Percentiles rank a stretch among this genome's conserved stretches.
phyloP scores from a whole-genome alignment of 176 grass and related monocot genomes.

The Saccharum spontaneum region DNA sequence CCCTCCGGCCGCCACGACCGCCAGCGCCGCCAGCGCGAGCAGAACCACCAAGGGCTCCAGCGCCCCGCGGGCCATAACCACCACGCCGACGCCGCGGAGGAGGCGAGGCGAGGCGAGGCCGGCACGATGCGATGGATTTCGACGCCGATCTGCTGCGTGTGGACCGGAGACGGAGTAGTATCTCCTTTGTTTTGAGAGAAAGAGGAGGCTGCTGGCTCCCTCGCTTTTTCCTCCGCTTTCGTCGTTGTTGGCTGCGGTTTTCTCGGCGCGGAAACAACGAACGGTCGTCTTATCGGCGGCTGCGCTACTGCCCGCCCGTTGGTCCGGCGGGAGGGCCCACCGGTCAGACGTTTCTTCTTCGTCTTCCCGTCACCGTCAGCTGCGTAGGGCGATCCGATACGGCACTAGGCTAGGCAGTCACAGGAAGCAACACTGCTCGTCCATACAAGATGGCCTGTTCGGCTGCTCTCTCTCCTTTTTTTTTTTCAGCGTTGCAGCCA shows the following conservation, averaged over 20 bases:
- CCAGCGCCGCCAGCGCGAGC: constrained; percentile 40
- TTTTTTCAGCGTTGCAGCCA: no score
- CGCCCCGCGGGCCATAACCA: constrained; percentile 21
- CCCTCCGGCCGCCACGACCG: constrained; percentile 49
- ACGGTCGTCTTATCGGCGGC: not conserved
- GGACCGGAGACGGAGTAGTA: not conserved
- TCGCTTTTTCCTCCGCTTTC: not conserved
- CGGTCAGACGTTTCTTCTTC: not conserved
- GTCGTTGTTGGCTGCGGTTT: not conserved
- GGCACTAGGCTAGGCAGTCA: not conserved
- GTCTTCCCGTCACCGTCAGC: not conserved
- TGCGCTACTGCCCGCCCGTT: not conserved
- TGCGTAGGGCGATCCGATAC: not conserved
- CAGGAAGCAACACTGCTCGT: not conserved
- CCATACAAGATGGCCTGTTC: no score
- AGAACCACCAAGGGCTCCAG: constrained; percentile 23
- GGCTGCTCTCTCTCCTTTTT: no score
- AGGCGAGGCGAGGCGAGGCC: not conserved
- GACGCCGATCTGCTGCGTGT: constrained; percentile 1
- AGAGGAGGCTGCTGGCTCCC: not conserved
- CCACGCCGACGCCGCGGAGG: not conserved
- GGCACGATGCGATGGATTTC: not conserved
- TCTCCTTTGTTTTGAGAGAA: not conserved
- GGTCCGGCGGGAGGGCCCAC: not conserved
- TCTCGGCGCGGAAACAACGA: not conserved